Base-by-base conservation (phyloP, 768 basidiomycete species). In the Suillus placidus region DNA sequence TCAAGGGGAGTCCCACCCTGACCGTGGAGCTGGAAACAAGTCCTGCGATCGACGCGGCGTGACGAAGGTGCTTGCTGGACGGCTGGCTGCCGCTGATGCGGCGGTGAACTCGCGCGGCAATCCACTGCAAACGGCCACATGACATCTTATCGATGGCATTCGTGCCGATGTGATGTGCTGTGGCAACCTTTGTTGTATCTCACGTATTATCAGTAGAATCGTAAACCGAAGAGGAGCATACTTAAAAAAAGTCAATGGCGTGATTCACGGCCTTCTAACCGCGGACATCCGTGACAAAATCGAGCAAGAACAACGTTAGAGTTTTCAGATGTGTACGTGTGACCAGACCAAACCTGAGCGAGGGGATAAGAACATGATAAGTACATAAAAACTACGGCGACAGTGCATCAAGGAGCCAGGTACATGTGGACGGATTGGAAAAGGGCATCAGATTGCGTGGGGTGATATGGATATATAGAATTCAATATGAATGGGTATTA, bases 401-500 rank as follows among this genome's bases (percentile, higher is more conserved):
- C 65, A 67, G 70, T 67, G 65, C 58, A 67, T 34, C 61, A 68
- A 55, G 67, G 71, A 74, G 63, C 38, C 69, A 60, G 52, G 70
- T 75, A 74, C 75, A 75, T 30, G 30, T 40, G 43, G 58, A 47
- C 67, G 61, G 64, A 62, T 70, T 68, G 65, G 63, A 64, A 68
- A 61, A 52, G 57, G 57, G 64, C 65, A 69, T 67, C 64, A 67
- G 69, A 68, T 71, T 76, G 71, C 54, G 61, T 60, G 71, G 64
- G 67, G 72, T 74, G 64, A 55, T 60, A 70, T 37, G 68, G 71
- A 72, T 76, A 69, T 77, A 72, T 70, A 62, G 35, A 68, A 58
- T 64, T 69, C 73, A 66, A 75, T 76, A 78, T 77, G 75, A 70
- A 75, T 68, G 77, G 62, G 70, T 74, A 77, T 78, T 77, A 78